These are phyloP conservation scores for Aureobasidium subglaciale DNA, from an alignment of 2,329 filamentous ascomycete genomes.

Conservation along the genomic window DNA sequence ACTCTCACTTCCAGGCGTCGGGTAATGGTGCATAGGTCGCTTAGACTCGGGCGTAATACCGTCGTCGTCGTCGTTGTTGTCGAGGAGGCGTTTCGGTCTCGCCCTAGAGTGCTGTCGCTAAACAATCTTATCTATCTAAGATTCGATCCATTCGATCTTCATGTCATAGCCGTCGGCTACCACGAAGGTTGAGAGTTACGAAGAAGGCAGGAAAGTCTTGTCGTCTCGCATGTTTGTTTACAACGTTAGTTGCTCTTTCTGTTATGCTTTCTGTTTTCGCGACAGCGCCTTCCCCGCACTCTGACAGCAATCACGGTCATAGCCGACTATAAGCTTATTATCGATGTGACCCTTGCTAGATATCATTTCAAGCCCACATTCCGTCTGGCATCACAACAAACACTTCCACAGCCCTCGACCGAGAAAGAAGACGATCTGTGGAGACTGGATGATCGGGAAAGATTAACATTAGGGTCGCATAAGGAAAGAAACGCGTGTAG, in stretches of 20 bases:
- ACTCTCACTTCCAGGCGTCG: background rate
- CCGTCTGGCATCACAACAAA: too few species aligned
- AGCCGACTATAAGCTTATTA: constrained; percentile 8
- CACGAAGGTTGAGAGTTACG: constrained; percentile 3
- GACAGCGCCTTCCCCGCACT: constrained; percentile 12
- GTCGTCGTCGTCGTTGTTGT: constrained; percentile 6
- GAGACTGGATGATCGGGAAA: too few species aligned
- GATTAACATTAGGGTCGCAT: too few species aligned
- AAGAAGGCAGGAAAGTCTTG: constrained; percentile 9
- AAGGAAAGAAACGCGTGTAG: too few species aligned
- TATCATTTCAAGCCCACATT: too few species aligned
- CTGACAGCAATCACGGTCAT: constrained; percentile 8
- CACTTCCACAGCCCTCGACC: too few species aligned
- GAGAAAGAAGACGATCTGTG: too few species aligned
- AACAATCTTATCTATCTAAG: constrained; percentile 1
- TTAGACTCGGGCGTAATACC: constrained; percentile 12
- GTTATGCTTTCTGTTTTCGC: constrained; percentile 10
- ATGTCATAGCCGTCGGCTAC: constrained; percentile 6
- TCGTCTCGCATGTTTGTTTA: constrained; percentile 6
- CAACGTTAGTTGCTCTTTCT: constrained; percentile 9
- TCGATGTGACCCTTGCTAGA: too few species aligned
- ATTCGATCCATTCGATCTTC: constrained; percentile 11
- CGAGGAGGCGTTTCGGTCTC: constrained; percentile 5
- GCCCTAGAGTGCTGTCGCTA: constrained; percentile 11
- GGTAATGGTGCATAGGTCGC: constrained; percentile 10